Evolutionary conservation across 192 early-diverging fungal species (phyloP).

Genomic region (Gamsiella multidivaricata): DNA sequence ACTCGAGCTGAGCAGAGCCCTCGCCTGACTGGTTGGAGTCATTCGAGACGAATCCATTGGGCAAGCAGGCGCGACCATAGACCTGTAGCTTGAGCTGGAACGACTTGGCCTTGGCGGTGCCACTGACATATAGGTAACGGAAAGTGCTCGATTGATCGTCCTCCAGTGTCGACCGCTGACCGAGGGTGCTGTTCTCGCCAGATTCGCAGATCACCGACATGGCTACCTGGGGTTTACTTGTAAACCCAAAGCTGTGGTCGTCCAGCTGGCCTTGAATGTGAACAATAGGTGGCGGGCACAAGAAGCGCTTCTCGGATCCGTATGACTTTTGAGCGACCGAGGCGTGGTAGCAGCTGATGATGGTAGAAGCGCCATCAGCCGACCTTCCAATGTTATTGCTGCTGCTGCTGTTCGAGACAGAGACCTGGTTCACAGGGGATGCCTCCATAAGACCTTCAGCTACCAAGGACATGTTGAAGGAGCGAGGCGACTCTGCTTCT

Average conservation of each 20-base stretch:
- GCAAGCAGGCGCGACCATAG: conserved; percentile 54
- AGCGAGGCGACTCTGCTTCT: neutral
- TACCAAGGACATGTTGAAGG: conserved; percentile 29
- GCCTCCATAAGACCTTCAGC: conserved; percentile 20
- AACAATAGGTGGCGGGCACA: conserved; percentile 82
- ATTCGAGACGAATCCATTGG: conserved; percentile 34
- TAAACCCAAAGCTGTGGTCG: conserved; percentile 54
- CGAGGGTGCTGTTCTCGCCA: conserved; percentile 64
- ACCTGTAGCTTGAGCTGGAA: conserved; percentile 77
- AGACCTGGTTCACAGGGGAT: neutral
- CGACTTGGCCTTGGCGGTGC: conserved; percentile 83
- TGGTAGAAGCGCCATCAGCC: conserved; percentile 57
- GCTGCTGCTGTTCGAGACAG: neutral
- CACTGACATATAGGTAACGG: conserved; percentile 81
- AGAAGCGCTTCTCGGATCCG: conserved; percentile 89
- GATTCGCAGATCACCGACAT: conserved; percentile 73
- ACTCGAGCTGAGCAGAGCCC: conserved; percentile 27
- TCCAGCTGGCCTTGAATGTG: conserved; percentile 57
- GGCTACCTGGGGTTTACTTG: conserved; percentile 66
- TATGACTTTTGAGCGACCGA: conserved; percentile 94
- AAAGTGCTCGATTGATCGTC: conserved; percentile 71
- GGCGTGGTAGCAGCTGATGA: conserved; percentile 81
- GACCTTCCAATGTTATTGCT: conserved; percentile 29
- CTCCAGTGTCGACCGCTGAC: conserved; percentile 62
- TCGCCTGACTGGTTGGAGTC: conserved; percentile 16